Evolutionary conservation across 169 alveolate species (phyloP), one percentile per base, ranked within the genome.

Genomic region (Eimeria sp.): DNA sequence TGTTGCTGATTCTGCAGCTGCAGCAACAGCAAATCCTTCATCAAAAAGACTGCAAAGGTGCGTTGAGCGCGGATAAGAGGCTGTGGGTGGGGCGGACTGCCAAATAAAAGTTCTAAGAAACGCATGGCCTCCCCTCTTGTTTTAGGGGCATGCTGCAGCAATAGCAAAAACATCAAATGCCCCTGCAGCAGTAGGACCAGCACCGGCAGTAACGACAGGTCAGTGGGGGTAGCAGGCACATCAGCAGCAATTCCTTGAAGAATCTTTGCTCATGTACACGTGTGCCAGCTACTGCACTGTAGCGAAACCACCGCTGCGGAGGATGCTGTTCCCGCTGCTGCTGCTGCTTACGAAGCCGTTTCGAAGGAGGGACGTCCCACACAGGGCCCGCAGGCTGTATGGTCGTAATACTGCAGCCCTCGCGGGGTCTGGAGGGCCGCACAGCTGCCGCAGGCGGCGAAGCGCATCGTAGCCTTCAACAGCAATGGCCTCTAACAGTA

Each of bases 371-470:
- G 92, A 84, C 9, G 76, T n/a, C 43, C 92, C 92, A n/a, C 92
- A 84, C 18, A 84, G 92, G n/a, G 92, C 92, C 6, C 92, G 75
- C 30, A 84, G 78, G 92, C 92, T 84, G 58, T 34, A 27, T 58
- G 92, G 92, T 40, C 92, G 92, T 18, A 84, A 78, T 2, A 58
- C 57, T n/a, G 92, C 92, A 14, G 92, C 92, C 40, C 92, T 84
- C 57, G 92, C 58, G 78, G 92, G 92, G 47, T 84, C 92, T 13
- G 92, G 63, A 58, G 92, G 92, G 47, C 92, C 92, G 80, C 92
- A 84, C 78, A 84, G 61, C 92, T 84, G 92, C 78, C 92, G 54
- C 54, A 84, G 61, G 61, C 92, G 92, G 67, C 92, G 92, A 5
- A 84, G 76, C 40, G 92, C 92, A 54, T 84, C 92, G 65, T 40